Evolutionary conservation across 352 stramenopile species (phyloP), one percentile per base, ranked within the genome.

Genomic region (Pilasporangium apinafurcum): DNA sequence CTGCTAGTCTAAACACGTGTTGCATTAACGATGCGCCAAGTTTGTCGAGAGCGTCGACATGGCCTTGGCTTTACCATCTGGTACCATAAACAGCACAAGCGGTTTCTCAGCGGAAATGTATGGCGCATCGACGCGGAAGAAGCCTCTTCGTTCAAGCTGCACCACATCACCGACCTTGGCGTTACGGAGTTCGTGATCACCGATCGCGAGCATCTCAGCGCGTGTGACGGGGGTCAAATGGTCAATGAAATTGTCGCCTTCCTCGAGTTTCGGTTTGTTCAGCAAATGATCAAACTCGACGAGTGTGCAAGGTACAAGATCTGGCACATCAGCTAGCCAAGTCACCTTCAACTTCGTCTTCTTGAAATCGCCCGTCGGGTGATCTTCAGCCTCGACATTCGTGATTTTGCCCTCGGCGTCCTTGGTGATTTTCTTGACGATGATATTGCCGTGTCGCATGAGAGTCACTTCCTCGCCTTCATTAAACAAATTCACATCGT

Each of bases 231-330:
- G 84, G 63, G 97, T 99, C 30, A 99, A 70, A 62, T 95, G 95
- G 63, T 99, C 94, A 43, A 97, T 74, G 62, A 99, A 98, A 46
- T 99, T 86, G 54, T 99, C 96, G 27, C 86, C 91, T 40, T 99
- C 96, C 62, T 99, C 97, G 22, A 99, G 78, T 65, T 98, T 98
- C 26, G 96, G 83, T 78, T 99, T 99, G 26, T 86, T 97, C 13
- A 99, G 91, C 37, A 99, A 67, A 68, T 99, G 94, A 62, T 99
- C 97, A 62, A 99, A 99, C 72, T 99, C 97, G 31, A 97, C 90
- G 7, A 99, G 67, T 53, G 81, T 78, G 12, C 94, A 78, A 22
- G 85, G 80, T 39, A 96, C 84, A 17, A 95, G 67, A 40, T 97
- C 86, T 16, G 81, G 68, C 37, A 91, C 76, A 46, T 96, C 75